phyloP scores from a whole-genome alignment of 2,329 filamentous ascomycete species.

The Trichoderma sp. region DNA sequence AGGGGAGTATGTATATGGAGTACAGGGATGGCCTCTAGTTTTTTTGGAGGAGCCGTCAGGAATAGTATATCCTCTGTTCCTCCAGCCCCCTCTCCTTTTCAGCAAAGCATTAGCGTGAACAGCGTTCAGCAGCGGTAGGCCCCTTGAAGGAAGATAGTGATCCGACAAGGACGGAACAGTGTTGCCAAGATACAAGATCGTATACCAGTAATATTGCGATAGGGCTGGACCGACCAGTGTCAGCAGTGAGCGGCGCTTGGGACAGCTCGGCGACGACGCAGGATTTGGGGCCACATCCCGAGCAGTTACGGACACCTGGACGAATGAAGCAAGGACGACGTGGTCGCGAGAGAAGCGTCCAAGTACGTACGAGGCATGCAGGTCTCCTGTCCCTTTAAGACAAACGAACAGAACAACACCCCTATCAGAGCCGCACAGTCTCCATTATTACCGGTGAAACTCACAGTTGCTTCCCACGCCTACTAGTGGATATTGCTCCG shows the following conservation, averaged over 20 bases:
- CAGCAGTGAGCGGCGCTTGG: neutral
- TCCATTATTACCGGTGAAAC: neutral
- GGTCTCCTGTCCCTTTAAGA: neutral
- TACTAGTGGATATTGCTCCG: conserved; percentile 1
- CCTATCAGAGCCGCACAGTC: neutral
- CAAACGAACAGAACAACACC: neutral
- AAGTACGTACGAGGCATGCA: neutral
- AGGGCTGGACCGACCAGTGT: conserved; percentile 9
- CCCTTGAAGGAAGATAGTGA: conserved; percentile 1
- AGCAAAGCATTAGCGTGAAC: conserved; percentile 6
- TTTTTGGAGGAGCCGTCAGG: neutral
- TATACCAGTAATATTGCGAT: neutral
- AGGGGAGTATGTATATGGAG: neutral
- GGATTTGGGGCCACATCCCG: neutral
- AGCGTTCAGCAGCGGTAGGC: neutral
- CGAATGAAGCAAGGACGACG: neutral
- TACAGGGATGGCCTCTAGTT: neutral
- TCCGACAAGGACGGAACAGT: neutral
- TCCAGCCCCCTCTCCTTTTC: neutral
- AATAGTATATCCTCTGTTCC: neutral
- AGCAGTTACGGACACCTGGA: neutral
- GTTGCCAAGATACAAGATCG: neutral
- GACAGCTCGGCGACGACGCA: neutral
- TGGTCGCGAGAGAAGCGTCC: neutral
- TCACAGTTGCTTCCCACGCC: neutral